These are phyloP conservation scores for Malus hybrid DNA, from an alignment of 331 rosid species.

Conservation along the genomic window DNA sequence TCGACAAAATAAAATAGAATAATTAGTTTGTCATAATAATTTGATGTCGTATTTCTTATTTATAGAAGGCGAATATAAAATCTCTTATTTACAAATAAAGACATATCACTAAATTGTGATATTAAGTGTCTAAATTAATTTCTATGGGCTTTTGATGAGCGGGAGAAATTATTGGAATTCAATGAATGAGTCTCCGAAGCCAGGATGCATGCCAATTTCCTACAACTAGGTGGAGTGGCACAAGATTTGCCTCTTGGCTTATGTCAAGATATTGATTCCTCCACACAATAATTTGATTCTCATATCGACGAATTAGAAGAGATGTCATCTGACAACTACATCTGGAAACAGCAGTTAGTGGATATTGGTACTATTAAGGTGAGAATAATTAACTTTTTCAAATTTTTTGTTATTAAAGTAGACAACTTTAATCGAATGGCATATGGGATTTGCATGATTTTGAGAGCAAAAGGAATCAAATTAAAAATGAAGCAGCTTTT, in stretches of 20 bases:
- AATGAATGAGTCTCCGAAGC: not conserved
- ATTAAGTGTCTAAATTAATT: no score
- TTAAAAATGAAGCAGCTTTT: slow-evolving; percentile 47
- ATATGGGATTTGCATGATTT: slow-evolving; percentile 54
- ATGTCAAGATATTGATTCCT: not conserved
- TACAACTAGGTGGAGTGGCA: not conserved
- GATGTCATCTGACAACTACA: accelerated
- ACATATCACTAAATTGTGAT: no score
- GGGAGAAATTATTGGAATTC: no score
- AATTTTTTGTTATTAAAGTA: slow-evolving; percentile 13
- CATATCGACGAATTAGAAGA: no score
- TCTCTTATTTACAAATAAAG: no score
- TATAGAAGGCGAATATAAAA: no score
- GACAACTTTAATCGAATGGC: slow-evolving; percentile 44
- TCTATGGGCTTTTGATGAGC: no score
- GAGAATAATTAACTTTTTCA: not conserved
- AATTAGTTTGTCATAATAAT: no score
- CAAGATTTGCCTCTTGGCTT: not conserved
- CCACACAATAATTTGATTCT: not conserved
- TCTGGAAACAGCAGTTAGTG: not conserved
- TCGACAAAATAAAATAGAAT: no score
- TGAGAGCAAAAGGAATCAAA: slow-evolving; percentile 74
- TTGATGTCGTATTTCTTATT: no score
- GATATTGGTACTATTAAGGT: not conserved
- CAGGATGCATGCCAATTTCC: not conserved